phyloP scores from a whole-genome alignment of 805 yeast genomes.

The Starmerella cellae region DNA sequence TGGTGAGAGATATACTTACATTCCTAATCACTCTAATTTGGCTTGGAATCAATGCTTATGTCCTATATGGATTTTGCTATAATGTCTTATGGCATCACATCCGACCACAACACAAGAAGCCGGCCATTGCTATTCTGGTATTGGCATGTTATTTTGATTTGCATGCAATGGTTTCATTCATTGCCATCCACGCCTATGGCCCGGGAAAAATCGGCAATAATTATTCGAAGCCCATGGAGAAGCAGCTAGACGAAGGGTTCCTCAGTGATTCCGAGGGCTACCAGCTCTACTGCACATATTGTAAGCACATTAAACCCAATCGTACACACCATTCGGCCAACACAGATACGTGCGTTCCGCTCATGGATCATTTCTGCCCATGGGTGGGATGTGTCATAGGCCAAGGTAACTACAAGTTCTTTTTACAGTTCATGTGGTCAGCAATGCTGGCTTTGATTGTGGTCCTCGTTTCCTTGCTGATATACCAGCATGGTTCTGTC shows the following conservation, averaged over 20 bases:
- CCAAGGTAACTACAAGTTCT: conserved; percentile 45
- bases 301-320: conserved; percentile 51
- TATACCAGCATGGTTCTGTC: conserved; percentile 24
- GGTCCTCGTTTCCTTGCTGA: conserved; percentile 31
- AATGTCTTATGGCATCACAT: conserved; percentile 15
- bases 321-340: conserved; percentile 60
- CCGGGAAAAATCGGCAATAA: conserved; percentile 39
- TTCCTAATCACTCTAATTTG: conserved; percentile 1
- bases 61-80: conserved; percentile 19
- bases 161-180: conserved; percentile 31
- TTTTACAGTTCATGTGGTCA: conserved; percentile 37
- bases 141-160: conserved; percentile 11
- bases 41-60: conserved; percentile 16
- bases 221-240: conserved; percentile 7
- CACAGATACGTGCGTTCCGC: conserved; percentile 45
- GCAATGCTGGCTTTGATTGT: conserved; percentile 31
- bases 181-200: conserved; percentile 35
- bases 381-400: conserved; percentile 71
- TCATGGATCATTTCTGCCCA: conserved; percentile 73
- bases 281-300: conserved; percentile 61
- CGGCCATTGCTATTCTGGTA: conserved; percentile 16
- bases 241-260: conserved; percentile 30
- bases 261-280: conserved; percentile 59
- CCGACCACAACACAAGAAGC: conserved; percentile 5
- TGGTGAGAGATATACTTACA: not conserved